phyloP scores from a whole-genome alignment of 805 yeast genomes.

The Cyberlindnera xishuangbannaensis region DNA sequence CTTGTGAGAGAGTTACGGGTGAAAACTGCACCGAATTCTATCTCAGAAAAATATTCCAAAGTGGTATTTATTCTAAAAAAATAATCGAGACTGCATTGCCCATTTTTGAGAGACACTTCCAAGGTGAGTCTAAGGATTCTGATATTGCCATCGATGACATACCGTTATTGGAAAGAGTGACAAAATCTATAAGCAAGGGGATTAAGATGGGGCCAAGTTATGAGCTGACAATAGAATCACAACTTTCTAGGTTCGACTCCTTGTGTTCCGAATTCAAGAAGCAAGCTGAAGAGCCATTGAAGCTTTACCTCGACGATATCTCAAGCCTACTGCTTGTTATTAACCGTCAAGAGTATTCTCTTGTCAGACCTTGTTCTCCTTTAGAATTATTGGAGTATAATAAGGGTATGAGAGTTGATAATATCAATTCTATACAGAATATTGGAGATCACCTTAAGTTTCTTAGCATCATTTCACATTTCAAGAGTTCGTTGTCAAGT shows the following conservation, averaged over 20 bases:
- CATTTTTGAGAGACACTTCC: constrained; percentile 42
- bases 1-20: constrained; percentile 17
- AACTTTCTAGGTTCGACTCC: constrained; percentile 66
- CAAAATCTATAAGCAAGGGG: constrained; percentile 28
- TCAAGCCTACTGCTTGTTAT: constrained; percentile 27
- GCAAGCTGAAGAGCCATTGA: constrained; percentile 53
- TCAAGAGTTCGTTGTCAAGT: constrained; percentile 34
- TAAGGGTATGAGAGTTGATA: constrained; percentile 17
- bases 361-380: constrained; percentile 29
- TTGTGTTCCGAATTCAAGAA: constrained; percentile 67
- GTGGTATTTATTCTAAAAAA: constrained; percentile 41
- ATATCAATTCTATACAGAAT: constrained; percentile 3
- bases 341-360: constrained; percentile 31
- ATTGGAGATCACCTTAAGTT: constrained; percentile 25
- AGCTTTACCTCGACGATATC: constrained; percentile 36
- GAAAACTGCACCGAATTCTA: constrained; percentile 37
- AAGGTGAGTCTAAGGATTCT: constrained; percentile 22
- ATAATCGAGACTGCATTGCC: constrained; percentile 48
- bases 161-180: constrained; percentile 31
- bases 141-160: constrained; percentile 18
- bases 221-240: constrained; percentile 35
- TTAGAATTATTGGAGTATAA: constrained; percentile 31
- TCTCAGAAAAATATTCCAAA: constrained; percentile 40
- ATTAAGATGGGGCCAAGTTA: constrained; percentile 28
- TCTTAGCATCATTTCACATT: constrained; percentile 32